Base-by-base conservation (phyloP, 495 filamentous ascomycete genomes). In the Elasticomyces elasticus region DNA sequence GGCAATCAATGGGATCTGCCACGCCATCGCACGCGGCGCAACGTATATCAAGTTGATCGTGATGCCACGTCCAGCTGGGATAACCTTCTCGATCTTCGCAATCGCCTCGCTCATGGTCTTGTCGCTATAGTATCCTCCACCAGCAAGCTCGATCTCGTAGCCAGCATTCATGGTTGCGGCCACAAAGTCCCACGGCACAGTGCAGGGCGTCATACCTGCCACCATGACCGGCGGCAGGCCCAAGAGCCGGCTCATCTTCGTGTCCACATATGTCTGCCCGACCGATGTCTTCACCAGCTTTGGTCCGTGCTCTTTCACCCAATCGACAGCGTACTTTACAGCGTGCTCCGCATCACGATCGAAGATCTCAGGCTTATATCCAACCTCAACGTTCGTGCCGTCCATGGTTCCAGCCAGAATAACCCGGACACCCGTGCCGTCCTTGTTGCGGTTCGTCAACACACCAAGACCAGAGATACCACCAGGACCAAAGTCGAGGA, bases 381-480 rank as follows among this genome's bases (percentile, higher is more conserved):
- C 92, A 41, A 97, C 84, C 66, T 95, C 92, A 30, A 77, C 71
- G 42, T 92, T 87, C 19, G 87, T 88, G 28, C 92, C 90, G 61
- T 89, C 87, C 58, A 98, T 85, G 20, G 89, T 79, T 37, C 92
- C 92, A 25, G 88, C 91, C 52, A 97, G 78, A 54, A 98, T 94
- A 46, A 95, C 86, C 46, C 92, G 87, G 26, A 97, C 91, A 60
- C 92, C 92, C 42, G 89, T 96, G 54, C 92, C 92, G 61, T 98
- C 91, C 73, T 96, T 98, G 77, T 94, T 98, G 28, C 90, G 85
- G 75, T 94, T 95, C 20, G 91, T 98, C 43, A 98, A 74, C n/a
- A 95, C 86, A 54, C 92, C 92, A 43, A 98, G 83, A 31, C 92
- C 92, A 28, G 92, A 96, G 60, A 94, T 91, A 28, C 92, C 92